phyloP scores from a whole-genome alignment of 1,284 basidiomycete species.

The Heterobasidion annosum region DNA sequence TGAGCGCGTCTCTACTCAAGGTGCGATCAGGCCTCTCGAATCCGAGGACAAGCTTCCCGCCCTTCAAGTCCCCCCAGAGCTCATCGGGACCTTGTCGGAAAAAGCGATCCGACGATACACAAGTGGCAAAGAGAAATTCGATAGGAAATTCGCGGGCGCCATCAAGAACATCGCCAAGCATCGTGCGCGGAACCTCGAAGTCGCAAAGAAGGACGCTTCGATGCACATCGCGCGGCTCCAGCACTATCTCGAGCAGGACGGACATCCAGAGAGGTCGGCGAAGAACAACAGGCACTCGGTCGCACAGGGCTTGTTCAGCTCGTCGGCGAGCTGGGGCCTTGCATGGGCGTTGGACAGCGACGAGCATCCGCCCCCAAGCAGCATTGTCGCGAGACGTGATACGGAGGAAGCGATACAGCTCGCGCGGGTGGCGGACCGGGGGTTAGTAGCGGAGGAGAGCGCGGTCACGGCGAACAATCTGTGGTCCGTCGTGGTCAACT shows the following conservation, averaged over 20 bases:
- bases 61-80: slow-evolving; percentile 41
- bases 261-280: slow-evolving; percentile 12
- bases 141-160: slow-evolving; percentile 52
- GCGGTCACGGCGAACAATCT: slow-evolving; percentile 57
- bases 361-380: slow-evolving; percentile 74
- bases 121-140: slow-evolving; percentile 45
- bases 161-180: slow-evolving; percentile 49
- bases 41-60: slow-evolving; percentile 38
- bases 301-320: slow-evolving; percentile 37
- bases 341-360: slow-evolving; percentile 69
- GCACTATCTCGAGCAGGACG: slow-evolving; percentile 15
- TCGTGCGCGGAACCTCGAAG: slow-evolving; percentile 48
- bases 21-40: slow-evolving; percentile 53
- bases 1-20: slow-evolving; percentile 56
- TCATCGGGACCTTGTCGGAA: slow-evolving; percentile 67
- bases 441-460: slow-evolving; percentile 44
- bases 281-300: slow-evolving; percentile 27
- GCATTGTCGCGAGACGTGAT: slow-evolving; percentile 71
- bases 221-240: slow-evolving; percentile 39
- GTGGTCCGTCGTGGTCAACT: slow-evolving; percentile 58
- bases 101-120: slow-evolving; percentile 55
- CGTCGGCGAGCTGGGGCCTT: slow-evolving; percentile 55
- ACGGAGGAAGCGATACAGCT: slow-evolving; percentile 65
- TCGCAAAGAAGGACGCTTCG: slow-evolving; percentile 47
- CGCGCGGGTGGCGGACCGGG: slow-evolving; percentile 61